Evolutionary conservation across 2,329 filamentous ascomycete genomes (phyloP).

Genomic region (Rhynchosporium secalis): DNA sequence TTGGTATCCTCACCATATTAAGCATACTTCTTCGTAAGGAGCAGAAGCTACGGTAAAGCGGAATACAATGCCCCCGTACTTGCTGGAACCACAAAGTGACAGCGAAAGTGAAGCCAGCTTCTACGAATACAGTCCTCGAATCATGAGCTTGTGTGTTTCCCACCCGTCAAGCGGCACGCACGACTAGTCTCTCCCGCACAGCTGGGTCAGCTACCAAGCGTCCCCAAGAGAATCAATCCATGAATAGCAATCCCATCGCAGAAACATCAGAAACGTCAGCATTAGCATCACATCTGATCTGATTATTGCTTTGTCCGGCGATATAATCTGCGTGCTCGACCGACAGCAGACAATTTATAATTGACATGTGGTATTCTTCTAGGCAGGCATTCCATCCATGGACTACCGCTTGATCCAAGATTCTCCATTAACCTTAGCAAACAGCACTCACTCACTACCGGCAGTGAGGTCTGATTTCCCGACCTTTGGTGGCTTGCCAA

Average conservation of each 20-base stretch:
- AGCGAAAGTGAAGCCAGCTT: background rate
- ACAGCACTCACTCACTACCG: slow-evolving; percentile 2
- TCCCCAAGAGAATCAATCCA: slow-evolving; percentile 19
- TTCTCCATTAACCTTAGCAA: background rate
- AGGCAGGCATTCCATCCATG: no score
- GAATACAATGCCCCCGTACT: no score
- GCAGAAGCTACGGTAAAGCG: no score
- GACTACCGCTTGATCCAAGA: background rate
- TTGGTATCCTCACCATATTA: background rate
- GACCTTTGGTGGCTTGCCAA: slow-evolving; percentile 13
- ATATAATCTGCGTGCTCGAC: background rate
- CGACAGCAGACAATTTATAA: background rate
- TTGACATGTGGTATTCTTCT: background rate
- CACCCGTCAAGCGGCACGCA: slow-evolving; percentile 9
- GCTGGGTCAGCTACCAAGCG: slow-evolving; percentile 37
- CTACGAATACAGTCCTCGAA: background rate
- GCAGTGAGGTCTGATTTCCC: slow-evolving; percentile 6
- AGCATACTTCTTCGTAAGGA: no score
- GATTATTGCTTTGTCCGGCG: slow-evolving; percentile 6
- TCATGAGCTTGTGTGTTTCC: background rate
- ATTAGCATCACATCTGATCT: slow-evolving; percentile 10
- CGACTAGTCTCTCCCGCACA: slow-evolving; percentile 28
- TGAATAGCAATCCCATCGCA: background rate
- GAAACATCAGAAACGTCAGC: slow-evolving; percentile 14
- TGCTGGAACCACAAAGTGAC: no score